Conservation (phyloP, 139 green algal species). For the Coelastrella sp. region DNA sequence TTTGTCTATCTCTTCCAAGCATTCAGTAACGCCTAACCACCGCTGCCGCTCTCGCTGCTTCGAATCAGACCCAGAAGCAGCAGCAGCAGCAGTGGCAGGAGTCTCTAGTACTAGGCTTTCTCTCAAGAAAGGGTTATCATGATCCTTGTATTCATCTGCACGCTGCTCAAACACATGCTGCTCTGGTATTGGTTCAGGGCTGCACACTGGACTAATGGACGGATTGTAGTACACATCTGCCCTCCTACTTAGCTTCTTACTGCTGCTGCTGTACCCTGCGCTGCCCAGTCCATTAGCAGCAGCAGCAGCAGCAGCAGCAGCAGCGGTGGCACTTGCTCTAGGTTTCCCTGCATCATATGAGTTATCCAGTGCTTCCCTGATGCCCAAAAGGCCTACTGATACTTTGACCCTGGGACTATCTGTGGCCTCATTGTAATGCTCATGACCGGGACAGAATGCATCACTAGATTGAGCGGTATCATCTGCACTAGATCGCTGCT, state of each 20-base stretch:
- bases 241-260: background rate
- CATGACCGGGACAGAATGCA: too few relatives aligned
- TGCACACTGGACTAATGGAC: background rate
- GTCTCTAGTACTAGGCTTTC: background rate
- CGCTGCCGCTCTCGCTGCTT: background rate
- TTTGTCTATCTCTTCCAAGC: background rate
- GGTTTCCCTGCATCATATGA: conserved; percentile 23
- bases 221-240: background rate
- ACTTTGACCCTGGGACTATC: background rate
- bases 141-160: background rate
- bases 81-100: background rate
- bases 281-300: background rate
- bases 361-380: conserved; percentile 15
- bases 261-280: background rate
- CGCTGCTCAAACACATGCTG: background rate
- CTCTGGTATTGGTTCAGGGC: background rate
- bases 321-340: background rate
- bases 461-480: too few relatives aligned
- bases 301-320: background rate
- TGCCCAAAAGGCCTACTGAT: background rate
- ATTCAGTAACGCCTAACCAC: background rate
- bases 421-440: too few relatives aligned
- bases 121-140: conserved; percentile 28
- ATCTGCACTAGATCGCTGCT: too few relatives aligned
- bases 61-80: background rate